Evolutionary conservation across 495 filamentous ascomycete species (phyloP), one percentile per base, ranked within the genome.

Genomic region (Platismatia glauca): DNA sequence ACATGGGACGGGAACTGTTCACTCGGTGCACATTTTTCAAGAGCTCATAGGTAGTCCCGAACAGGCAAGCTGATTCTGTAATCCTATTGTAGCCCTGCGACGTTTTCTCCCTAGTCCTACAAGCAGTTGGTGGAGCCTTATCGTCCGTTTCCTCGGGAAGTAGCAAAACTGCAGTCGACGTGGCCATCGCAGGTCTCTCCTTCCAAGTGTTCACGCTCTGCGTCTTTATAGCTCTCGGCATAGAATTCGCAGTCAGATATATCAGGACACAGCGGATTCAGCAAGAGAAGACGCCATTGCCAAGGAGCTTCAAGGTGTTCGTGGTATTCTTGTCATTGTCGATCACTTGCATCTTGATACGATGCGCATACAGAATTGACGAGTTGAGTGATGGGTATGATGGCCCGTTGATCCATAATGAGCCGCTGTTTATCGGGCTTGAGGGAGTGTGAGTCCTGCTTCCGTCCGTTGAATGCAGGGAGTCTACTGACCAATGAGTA

Each of bases 91-190:
- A 53, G 50, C 69, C 74, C 29, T 80, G 74, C 70, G 82, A 84
- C 61, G 55, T 82, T 56, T 31, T 77, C 60, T 77, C 76, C 29
- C 73, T 84, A 6, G 59, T 77, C 22, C 71, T 84, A 1, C 82
- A 85, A 67, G 78, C 76, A 2, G 71, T 71, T 18, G 82, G 82
- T 34, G 80, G 81, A 27, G 81, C 75, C 44, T 48, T 78, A 4
- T 77, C 75, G 13, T 72, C 76, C 1, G 37, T 56, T 5, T 66
- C 69, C 7, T 56, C 62, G 1, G 67, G 70, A 9, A 29, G 52
- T 29, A 74, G 64, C 56, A 56, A 68, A 38, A 29, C 48, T 0
- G 79, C 75, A 20, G 74, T 76, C 24, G 67, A 79, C 57, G 55
- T 70, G 31, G 58, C 66, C 57, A 69, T 78, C n/a, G 70, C 71